phyloP scores from a whole-genome alignment of 2,329 filamentous ascomycete genomes.

The Fusarium brachygibbosum region DNA sequence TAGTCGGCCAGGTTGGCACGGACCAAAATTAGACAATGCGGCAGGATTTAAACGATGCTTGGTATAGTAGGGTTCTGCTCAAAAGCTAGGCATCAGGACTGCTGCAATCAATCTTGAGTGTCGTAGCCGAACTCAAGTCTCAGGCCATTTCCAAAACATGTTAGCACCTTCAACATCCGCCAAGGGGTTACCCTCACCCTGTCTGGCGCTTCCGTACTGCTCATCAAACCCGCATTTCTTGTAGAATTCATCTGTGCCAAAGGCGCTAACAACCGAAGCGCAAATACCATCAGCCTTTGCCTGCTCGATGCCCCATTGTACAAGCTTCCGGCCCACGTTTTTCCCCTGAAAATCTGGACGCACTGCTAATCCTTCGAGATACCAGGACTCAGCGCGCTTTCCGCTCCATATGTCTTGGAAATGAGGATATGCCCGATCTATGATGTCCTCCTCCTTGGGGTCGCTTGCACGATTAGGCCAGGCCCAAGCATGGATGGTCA shows the following conservation, averaged over 20 bases:
- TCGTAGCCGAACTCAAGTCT: background rate
- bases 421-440: slow-evolving; percentile 34
- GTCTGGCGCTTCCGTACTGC: slow-evolving; percentile 26
- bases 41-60: no score
- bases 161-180: slow-evolving; percentile 21
- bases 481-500: slow-evolving; percentile 26
- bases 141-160: slow-evolving; percentile 43
- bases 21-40: no score
- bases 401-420: slow-evolving; percentile 39
- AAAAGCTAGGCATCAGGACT: no score
- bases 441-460: slow-evolving; percentile 27
- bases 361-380: slow-evolving; percentile 55
- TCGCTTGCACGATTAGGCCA: slow-evolving; percentile 32
- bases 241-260: slow-evolving; percentile 58
- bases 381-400: slow-evolving; percentile 52
- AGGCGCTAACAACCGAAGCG: slow-evolving; percentile 55
- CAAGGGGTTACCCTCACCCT: slow-evolving; percentile 35
- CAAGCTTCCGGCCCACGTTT: slow-evolving; percentile 55
- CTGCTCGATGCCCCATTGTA: slow-evolving; percentile 58
- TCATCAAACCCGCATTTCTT: slow-evolving; percentile 40
- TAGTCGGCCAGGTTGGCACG: no score
- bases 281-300: slow-evolving; percentile 54
- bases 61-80: no score
- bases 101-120: no score
- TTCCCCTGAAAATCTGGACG: slow-evolving; percentile 56